Base-by-base conservation (phyloP, 1,284 basidiomycete species). In the Rhizoctonia solani region DNA sequence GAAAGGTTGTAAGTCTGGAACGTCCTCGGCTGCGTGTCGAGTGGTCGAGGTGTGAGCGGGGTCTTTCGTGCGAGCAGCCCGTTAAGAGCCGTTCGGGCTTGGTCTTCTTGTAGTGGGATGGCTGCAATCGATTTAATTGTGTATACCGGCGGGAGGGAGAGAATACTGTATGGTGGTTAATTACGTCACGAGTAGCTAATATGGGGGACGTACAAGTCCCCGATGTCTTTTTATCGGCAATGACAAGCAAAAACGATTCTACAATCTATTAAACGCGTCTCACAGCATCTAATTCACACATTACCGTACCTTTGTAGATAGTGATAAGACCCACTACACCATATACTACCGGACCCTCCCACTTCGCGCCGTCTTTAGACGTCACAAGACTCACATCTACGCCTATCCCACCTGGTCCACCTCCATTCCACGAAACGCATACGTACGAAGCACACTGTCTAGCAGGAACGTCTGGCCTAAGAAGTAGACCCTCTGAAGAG, bases 181-280 rank as follows among this genome's bases (percentile, higher is more conserved):
- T 53, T 59, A 56, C 32, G 67, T 53, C 14, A 66, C 19, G 25
- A 52, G 8, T 3, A 34, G n/a, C 1, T 29, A 27, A 19, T 11
- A 50, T 42, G 44, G 65, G 23, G n/a, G n/a, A 79, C 87, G 77
- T 75, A 89, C 89, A 74, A 69, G 81, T 79, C 69, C 89, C 89
- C 16, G 87, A 78, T 70, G 85, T 81, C 54, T 79, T 78, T 67
- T 82, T 83, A 4, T 83, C 80, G 19, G 84, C 85, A 49, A 92
- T 82, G 4, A 89, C 86, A 49, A 92, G 77, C 14, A 92, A 76
- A 78, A 90, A 86, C 8, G 89, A 87, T 50, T 83, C 89, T 91
- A 71, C 54, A 42, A 19, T 6, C 34, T n/a, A 16, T 56, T 44
- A 52, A n/a, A n/a, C 21, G 8, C 47, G 47, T 27, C 14, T 11